phyloP scores from a whole-genome alignment of 208 protist genomes.

The Crithidia fasciculata region DNA sequence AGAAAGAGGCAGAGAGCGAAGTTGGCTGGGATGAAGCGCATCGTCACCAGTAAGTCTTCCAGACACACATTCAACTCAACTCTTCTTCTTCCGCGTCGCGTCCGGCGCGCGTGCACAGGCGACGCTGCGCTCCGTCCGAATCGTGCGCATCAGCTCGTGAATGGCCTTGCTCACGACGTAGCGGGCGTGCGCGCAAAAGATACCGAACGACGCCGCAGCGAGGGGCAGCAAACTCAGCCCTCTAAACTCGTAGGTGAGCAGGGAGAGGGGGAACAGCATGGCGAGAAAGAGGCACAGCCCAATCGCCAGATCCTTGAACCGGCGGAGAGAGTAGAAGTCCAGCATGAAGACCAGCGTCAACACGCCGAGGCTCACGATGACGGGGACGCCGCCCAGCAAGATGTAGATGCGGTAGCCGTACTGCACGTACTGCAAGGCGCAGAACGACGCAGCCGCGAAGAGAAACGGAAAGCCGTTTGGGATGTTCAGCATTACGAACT shows the following conservation, averaged over 20 bases:
- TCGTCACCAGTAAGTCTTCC: neutral
- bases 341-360: constrained; percentile 69
- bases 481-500: constrained; percentile 71
- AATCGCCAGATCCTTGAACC: constrained; percentile 61
- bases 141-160: constrained; percentile 45
- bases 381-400: constrained; percentile 62
- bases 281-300: constrained; percentile 58
- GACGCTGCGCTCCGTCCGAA: constrained; percentile 28
- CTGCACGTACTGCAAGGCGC: constrained; percentile 70
- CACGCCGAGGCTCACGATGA: constrained; percentile 57
- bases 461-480: constrained; percentile 72
- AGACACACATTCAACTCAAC: neutral
- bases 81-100: constrained; percentile 5
- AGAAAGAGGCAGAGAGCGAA: constrained; percentile 2
- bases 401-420: constrained; percentile 66
- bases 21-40: too few species aligned
- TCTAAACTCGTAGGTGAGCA: constrained; percentile 64
- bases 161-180: constrained; percentile 50
- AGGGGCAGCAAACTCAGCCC: constrained; percentile 67
- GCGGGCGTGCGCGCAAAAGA: constrained; percentile 60
- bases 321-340: constrained; percentile 58
- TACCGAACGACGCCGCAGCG: constrained; percentile 51
- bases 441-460: constrained; percentile 69
- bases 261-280: constrained; percentile 65
- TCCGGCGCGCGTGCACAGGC: neutral